These are phyloP conservation scores for Fraxinus albicans DNA, from an alignment of 305 asterid species.

Conservation along the genomic window DNA sequence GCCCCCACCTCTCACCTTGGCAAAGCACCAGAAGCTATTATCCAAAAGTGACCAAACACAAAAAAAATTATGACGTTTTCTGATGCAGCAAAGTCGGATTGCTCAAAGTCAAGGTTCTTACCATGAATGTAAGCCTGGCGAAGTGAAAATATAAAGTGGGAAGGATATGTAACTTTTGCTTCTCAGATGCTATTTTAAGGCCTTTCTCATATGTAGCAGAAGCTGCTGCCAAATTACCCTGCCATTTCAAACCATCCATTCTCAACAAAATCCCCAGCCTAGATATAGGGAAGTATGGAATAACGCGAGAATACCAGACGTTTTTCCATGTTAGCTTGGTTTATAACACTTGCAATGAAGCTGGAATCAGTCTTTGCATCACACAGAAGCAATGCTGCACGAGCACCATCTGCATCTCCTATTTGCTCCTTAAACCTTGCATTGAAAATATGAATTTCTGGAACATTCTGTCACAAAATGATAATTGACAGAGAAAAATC, in stretches of 20 bases:
- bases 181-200: slow-evolving; percentile 55
- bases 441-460: slow-evolving; percentile 74
- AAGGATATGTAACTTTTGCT: slow-evolving; percentile 47
- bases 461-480: slow-evolving; percentile 48
- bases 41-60: slow-evolving; percentile 7
- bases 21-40: slow-evolving; percentile 9
- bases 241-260: slow-evolving; percentile 35
- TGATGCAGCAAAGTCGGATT: slow-evolving; percentile 25
- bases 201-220: slow-evolving; percentile 61
- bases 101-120: slow-evolving; percentile 30
- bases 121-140: slow-evolving; percentile 64
- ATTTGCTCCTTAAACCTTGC: slow-evolving; percentile 82
- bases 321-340: slow-evolving; percentile 79
- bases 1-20: not conserved
- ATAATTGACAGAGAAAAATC: not conserved
- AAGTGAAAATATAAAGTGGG: slow-evolving; percentile 60
- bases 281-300: slow-evolving; percentile 24
- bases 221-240: slow-evolving; percentile 77
- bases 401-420: slow-evolving; percentile 72
- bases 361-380: slow-evolving; percentile 47
- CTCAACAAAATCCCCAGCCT: slow-evolving; percentile 15
- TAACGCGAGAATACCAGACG: slow-evolving; percentile 55
- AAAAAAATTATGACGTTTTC: not conserved
- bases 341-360: slow-evolving; percentile 46
- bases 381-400: slow-evolving; percentile 51